Conservation (phyloP, 768 basidiomycete genomes). For the Saitozyma sp. region DNA sequence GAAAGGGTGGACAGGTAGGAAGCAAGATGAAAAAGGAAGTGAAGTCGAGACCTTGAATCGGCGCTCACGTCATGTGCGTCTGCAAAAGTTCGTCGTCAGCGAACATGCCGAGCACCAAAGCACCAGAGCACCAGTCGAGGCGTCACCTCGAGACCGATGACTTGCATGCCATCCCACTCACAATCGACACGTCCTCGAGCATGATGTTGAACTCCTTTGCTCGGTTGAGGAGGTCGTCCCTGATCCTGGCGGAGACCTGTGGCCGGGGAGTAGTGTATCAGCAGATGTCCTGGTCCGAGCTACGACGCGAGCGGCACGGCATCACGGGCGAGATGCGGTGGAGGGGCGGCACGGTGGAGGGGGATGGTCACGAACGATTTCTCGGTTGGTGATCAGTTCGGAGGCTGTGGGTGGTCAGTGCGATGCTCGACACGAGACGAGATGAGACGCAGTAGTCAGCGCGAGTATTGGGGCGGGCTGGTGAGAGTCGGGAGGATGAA, state of each 20-base stretch:
- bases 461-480: too few relatives aligned
- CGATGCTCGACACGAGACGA: too few relatives aligned
- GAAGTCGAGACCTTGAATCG: too few relatives aligned
- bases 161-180: slow-evolving; percentile 29
- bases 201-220: slow-evolving; percentile 95
- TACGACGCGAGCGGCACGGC: neutral
- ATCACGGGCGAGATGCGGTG: neutral
- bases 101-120: too few relatives aligned
- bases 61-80: slow-evolving; percentile 56
- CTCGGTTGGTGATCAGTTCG: slow-evolving; percentile 77
- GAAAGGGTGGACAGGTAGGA: too few relatives aligned
- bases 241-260: slow-evolving; percentile 85
- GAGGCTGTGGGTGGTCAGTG: slow-evolving; percentile 26
- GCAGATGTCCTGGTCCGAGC: neutral
- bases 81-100: slow-evolving; percentile 14
- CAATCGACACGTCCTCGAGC: slow-evolving; percentile 94
- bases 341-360: too few relatives aligned
- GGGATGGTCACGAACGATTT: slow-evolving; percentile 67
- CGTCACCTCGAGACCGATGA: too few relatives aligned
- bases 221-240: slow-evolving; percentile 85
- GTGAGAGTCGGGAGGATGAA: too few relatives aligned
- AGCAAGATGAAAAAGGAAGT: too few relatives aligned
- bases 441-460: too few relatives aligned
- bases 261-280: too few relatives aligned
- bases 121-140: too few relatives aligned